Base-by-base conservation (phyloP, 2,329 filamentous ascomycete species). In the Alternaria incomplexa region DNA sequence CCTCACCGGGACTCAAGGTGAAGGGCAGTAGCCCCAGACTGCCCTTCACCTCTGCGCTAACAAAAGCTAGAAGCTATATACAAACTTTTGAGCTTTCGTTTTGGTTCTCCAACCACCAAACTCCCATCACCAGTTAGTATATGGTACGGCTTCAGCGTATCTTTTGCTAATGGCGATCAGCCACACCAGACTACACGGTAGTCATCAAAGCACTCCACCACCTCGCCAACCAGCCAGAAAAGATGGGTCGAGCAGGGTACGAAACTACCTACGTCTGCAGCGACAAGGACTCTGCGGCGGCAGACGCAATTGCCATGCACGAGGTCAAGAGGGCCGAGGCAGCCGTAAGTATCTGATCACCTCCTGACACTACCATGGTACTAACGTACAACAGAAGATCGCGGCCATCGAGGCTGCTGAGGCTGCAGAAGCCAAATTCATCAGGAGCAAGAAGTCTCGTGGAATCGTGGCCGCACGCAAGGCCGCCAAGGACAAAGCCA, bases 191-290 rank as follows among this genome's bases (percentile, higher is more conserved):
- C 20, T 30, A 17, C 20, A 3, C 3, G 13, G 15, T 17, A 58
- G 47, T 32, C 48, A 43, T 10, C 36, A 53, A 40, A 17, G 10
- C 10, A 13, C 26, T 32, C n/a, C 13, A 9, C 23, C 15, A 23
- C 22, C 7, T 13, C 15, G 8, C 6, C n/a, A 7, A 12, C 28
- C 40, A 46, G 23, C 28, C 28, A 51, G 13, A 3, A 22, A 63
- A 12, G 15, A 74, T 74, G 70, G 67, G 67, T 0, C 70, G 69
- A 2, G 68, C 63, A 1, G 72, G 46, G 6, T 75, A 75, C 56
- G 71, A 74, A 45, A 48, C 43, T 2, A 72, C 66, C 0, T 53
- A 53, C 58, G 17, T 64, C 53, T 13, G 23, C 8, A 5, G 20
- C 50, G 3, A 46, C 2, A 56, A 56, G 26, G 64, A 67, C 3